Evolutionary conservation across 2,329 filamentous ascomycete species (phyloP), one percentile per base, ranked within the genome.

Genomic region (Didymellaceae sp.): DNA sequence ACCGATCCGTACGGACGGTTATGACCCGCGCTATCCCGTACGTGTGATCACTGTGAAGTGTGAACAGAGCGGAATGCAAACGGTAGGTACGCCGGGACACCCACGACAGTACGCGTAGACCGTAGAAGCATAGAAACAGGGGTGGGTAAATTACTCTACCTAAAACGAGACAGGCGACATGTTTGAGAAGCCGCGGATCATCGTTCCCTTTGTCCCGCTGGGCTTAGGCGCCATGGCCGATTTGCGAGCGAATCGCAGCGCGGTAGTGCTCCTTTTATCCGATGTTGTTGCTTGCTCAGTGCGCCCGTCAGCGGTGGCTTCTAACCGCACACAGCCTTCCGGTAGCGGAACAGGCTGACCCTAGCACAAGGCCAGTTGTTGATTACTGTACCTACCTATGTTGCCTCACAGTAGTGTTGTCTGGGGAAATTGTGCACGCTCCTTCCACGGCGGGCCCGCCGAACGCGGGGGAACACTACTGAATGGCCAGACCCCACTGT

Each of bases 191-290:
- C 33, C 30, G 46, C 54, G 57, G 59, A 58, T 54, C 52, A 44
- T 47, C 44, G 38, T 51, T 55, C 55, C 59, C 49, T 62, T 63
- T 45, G 54, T 57, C 54, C 61, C 57, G 55, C 39, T 45, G 22
- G 21, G 17, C 48, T 37, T 40, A 53, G 35, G 38, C 44, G 52
- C 44, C 41, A 46, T 45, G 53, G 45, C 42, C 52, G 43, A 44
- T 51, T 46, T 57, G 47, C 56, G 51, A 52, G 55, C 66, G 61
- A 71, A 67, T 71, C 26, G 58, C 52, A 58, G 43, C 14, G 26
- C 30, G 31, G 33, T 43, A 46, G 42, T 46, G 41, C 54, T 70
- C 68, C 68, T 47, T 72, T 71, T 68, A 71, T 50, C 67, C 68
- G 68, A 62, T 40, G 33, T 22, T 24, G 37, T 31, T 34, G 45